A percentile compares a stretch with the other conserved stretches of the same genome.
phyloP scores from a whole-genome alignment of 768 basidiomycete species.

The Lactarius pseudohatsudake region DNA sequence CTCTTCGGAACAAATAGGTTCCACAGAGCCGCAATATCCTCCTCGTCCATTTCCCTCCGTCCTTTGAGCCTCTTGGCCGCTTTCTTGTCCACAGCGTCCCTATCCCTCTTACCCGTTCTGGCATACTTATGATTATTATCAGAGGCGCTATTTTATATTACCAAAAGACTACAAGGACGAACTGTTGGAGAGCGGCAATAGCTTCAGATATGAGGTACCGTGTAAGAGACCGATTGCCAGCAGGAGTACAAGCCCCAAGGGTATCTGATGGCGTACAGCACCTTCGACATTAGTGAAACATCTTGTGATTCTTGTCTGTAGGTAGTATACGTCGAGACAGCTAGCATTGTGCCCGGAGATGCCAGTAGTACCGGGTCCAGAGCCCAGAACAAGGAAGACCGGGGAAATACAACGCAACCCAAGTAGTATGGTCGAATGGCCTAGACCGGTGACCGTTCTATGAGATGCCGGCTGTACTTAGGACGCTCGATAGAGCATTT shows the following conservation, averaged over 20 bases:
- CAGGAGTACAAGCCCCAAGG: background rate
- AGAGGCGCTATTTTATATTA: constrained; percentile 24
- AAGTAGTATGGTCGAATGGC: background rate
- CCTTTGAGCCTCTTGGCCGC: constrained; percentile 12
- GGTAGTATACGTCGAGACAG: background rate
- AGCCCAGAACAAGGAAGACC: constrained; percentile 8
- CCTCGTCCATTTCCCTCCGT: constrained; percentile 11
- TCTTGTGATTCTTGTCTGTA: background rate
- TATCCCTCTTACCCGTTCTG: background rate
- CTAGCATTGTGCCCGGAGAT: constrained; percentile 21
- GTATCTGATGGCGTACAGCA: background rate
- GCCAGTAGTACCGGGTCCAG: constrained; percentile 1
- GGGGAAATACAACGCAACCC: background rate
- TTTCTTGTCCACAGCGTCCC: constrained; percentile 3
- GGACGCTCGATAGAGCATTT: no score
- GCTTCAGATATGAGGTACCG: background rate
- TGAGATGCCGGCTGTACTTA: no score
- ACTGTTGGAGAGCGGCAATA: background rate
- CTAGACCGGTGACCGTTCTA: no score
- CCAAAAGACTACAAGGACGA: constrained; percentile 1
- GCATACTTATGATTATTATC: background rate
- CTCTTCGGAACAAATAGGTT: constrained; percentile 10
- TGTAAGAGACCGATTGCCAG: background rate
- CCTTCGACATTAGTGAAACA: background rate
- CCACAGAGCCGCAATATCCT: constrained; percentile 11